phyloP scores from a whole-genome alignment of 148 eudicot genomes.

The Rhododendron ferrugineum region DNA sequence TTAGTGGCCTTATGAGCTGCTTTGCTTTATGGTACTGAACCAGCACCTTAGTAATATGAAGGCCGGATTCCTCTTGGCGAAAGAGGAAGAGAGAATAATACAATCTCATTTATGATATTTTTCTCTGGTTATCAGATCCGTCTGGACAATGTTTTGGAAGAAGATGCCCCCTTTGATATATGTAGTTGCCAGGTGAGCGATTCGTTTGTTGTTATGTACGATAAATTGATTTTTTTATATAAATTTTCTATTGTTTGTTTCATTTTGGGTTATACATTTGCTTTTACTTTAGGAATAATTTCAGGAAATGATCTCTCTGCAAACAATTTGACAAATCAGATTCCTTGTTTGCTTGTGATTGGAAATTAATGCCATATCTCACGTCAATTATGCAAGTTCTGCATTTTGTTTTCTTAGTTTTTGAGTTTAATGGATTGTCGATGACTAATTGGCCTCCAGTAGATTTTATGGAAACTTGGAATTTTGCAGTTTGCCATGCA shows the following conservation, averaged over 20 bases:
- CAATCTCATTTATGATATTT: slow-evolving; percentile 6
- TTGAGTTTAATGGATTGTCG: background rate
- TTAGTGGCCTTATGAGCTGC: background rate
- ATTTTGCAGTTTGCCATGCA: slow-evolving; percentile 95
- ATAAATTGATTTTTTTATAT: background rate
- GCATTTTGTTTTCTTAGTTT: background rate
- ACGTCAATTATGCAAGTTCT: slow-evolving; percentile 1
- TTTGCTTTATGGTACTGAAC: background rate
- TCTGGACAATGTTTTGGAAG: slow-evolving; percentile 68
- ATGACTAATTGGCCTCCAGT: background rate
- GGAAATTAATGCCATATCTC: background rate
- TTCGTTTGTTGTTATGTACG: background rate
- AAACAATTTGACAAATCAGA: background rate
- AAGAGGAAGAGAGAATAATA: background rate
- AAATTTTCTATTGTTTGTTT: background rate
- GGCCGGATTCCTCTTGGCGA: background rate
- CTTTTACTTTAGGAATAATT: background rate
- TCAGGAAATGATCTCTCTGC: background rate
- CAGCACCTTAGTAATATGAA: background rate
- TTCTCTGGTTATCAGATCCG: slow-evolving; percentile 49
- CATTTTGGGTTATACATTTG: background rate
- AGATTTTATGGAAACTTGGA: slow-evolving; percentile 2
- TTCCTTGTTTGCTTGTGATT: background rate
- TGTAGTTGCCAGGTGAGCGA: slow-evolving; percentile 90
- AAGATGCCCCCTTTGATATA: slow-evolving; percentile 92